A percentile compares a stretch with the other conserved stretches of the same genome.
phyloP scores from a whole-genome alignment of 2,329 filamentous ascomycete genomes.

The Aspergillus chevalieri region DNA sequence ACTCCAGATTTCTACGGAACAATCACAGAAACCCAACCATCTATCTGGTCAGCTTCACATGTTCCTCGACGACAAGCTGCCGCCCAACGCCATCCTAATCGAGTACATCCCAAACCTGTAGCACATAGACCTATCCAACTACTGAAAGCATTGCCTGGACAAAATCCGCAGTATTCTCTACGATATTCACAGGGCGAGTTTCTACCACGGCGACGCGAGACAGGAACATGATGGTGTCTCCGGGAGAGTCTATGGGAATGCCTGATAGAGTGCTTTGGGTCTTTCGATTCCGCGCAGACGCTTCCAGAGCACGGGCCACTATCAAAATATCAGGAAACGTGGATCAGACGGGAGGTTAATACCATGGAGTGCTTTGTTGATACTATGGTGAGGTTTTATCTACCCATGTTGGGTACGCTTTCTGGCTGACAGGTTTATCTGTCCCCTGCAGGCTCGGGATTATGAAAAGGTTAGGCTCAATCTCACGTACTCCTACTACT shows the following conservation, averaged over 20 bases:
- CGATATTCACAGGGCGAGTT: constrained; percentile 5
- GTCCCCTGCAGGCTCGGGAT: neutral
- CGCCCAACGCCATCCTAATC: too few species aligned
- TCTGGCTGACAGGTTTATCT: neutral
- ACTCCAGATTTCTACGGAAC: constrained; percentile 13
- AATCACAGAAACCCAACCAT: constrained; percentile 8
- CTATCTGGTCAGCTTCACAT: neutral
- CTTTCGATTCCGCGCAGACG: constrained; percentile 11
- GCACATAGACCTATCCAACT: constrained; percentile 5
- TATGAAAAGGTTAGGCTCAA: constrained; percentile 1
- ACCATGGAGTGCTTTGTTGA: constrained; percentile 9
- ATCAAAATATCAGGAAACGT: constrained; percentile 1
- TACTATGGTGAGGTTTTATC: constrained; percentile 5
- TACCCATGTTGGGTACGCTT: neutral
- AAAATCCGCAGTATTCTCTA: constrained; percentile 6
- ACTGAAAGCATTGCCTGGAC: neutral
- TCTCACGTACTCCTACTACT: constrained; percentile 2
- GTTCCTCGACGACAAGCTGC: too few species aligned
- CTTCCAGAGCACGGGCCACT: constrained; percentile 1
- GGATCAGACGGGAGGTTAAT: constrained; percentile 8
- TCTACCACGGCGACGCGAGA: constrained; percentile 11
- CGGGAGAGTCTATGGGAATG: constrained; percentile 4
- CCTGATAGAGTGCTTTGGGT: constrained; percentile 6
- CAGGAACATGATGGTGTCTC: constrained; percentile 10
- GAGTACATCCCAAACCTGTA: constrained; percentile 1